A percentile compares a stretch with the other conserved stretches of the same genome.
Evolutionary conservation across 129 eudicot species (phyloP).

Genomic region (Saussurea involucrata): DNA sequence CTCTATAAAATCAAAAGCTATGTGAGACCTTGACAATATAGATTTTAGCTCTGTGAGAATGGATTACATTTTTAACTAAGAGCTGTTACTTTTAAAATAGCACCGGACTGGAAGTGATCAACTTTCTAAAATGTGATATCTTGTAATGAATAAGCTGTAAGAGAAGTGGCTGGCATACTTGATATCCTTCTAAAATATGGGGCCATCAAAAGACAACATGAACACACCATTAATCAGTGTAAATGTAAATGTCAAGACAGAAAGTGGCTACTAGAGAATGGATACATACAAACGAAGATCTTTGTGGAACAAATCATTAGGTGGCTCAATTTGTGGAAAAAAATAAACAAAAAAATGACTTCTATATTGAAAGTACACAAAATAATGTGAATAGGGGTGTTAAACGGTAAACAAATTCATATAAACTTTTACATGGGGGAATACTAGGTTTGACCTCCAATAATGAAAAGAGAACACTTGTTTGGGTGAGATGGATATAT

Average conservation of each 20-base stretch:
- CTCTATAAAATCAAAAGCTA: not conserved
- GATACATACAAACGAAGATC: not conserved
- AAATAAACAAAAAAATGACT: not conserved
- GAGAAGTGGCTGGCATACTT: not conserved
- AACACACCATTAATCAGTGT: not conserved
- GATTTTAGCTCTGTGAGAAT: slow-evolving; percentile 8
- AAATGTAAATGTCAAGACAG: not conserved
- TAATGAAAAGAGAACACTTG: not conserved
- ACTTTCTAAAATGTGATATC: not conserved
- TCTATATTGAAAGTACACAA: not conserved
- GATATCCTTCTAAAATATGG: not conserved
- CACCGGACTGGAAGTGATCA: not conserved
- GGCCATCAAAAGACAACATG: not conserved
- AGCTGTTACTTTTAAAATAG: not conserved
- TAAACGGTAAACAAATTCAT: not conserved
- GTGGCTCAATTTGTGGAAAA: not conserved
- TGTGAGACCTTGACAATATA: not conserved
- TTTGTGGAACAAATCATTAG: not conserved
- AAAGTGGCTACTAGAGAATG: not conserved
- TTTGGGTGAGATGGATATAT: not conserved
- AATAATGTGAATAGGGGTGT: not conserved
- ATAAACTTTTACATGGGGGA: not conserved
- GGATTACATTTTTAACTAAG: not conserved
- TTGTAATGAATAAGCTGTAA: not conserved
- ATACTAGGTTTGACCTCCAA: not conserved